Base-by-base conservation (phyloP, 306 rosid species). In the Gleditsia sinensis region DNA sequence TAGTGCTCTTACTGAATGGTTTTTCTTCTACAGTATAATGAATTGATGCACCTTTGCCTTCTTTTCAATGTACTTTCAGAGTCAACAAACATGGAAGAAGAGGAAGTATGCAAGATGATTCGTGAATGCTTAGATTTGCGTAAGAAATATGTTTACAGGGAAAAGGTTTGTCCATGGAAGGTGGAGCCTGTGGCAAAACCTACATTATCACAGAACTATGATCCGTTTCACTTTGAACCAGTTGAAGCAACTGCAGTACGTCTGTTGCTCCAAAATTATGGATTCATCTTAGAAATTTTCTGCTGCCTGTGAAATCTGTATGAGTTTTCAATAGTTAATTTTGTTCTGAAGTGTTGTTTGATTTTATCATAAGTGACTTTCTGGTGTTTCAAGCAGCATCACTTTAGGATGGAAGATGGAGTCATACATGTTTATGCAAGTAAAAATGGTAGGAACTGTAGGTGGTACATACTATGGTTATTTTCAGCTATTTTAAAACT, bases 51-150 rank as follows among this genome's bases (percentile, higher is more conserved):
- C 66, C 67, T 28, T 55, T 68, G 33, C 50, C 65, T 25, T 23
- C 50, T 25, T 11, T 39, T 21, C 12, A 61, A 43, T 61, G 61
- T 42, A 9, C 61, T 33, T 78, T 64, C 81, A 83, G 86, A 75
- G 71, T 61, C 83, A 37, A 54, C 57, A 67, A 78, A 55, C 77
- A 46, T 75, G 42, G 86, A 83, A 78, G 83, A 83, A 40, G 83
- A 83, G 67, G 86, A 83, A 69, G 86, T 83, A 16, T 78, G 81
- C 75, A 74, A 69, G 72, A 83, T 74, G 83, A 69, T 83, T 49
- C 74, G 78, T 56, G 86, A 83, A 57, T 83, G 83, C 78, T 56
- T 83, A 48, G 83, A 78, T 75, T 78, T 83, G 75, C 83, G 83
- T 6, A 78, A 78, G 81, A 69, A 50, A 64, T 83, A 83, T 83